These are phyloP conservation scores for Boletus subcaerulescens DNA, from an alignment of 768 basidiomycete genomes.

Conservation along the genomic window DNA sequence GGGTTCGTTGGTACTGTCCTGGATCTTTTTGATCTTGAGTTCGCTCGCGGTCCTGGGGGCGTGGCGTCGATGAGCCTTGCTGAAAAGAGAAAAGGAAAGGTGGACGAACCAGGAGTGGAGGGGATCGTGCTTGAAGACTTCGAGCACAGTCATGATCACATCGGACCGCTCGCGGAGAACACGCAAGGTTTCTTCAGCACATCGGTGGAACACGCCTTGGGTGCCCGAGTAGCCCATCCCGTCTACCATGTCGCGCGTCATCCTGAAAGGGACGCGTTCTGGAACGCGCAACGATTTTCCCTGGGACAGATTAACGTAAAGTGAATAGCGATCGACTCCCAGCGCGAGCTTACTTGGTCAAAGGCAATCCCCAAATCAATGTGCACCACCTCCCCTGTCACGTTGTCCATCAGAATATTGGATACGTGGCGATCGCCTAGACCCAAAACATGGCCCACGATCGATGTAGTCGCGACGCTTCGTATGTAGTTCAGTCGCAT, in stretches of 20 bases:
- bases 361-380: conserved; percentile 98
- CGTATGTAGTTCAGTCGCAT: conserved; percentile 88
- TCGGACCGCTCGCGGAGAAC: conserved; percentile 84
- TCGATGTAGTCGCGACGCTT: conserved; percentile 90
- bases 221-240: conserved; percentile 90
- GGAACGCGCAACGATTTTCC: conserved; percentile 77
- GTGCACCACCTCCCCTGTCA: conserved; percentile 85
- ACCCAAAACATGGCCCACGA: conserved; percentile 90
- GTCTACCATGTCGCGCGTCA: conserved; percentile 92
- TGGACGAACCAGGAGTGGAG: conserved; percentile 79
- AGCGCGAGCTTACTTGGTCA: conserved; percentile 61
- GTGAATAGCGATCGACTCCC: background rate
- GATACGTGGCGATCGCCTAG: conserved; percentile 90
- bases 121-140: conserved; percentile 96
- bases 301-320: conserved; percentile 36
- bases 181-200: conserved; percentile 91
- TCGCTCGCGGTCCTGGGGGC: conserved; percentile 71
- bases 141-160: conserved; percentile 90
- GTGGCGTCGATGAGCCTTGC: background rate
- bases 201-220: conserved; percentile 91
- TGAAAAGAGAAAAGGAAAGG: background rate
- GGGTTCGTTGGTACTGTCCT: conserved; percentile 38
- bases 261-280: conserved; percentile 90
- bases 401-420: conserved; percentile 87
- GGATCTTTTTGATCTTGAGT: conserved; percentile 64